Evolutionary conservation across 176 grass and related monocot genomes (phyloP).

Genomic region (Areca catechu): DNA sequence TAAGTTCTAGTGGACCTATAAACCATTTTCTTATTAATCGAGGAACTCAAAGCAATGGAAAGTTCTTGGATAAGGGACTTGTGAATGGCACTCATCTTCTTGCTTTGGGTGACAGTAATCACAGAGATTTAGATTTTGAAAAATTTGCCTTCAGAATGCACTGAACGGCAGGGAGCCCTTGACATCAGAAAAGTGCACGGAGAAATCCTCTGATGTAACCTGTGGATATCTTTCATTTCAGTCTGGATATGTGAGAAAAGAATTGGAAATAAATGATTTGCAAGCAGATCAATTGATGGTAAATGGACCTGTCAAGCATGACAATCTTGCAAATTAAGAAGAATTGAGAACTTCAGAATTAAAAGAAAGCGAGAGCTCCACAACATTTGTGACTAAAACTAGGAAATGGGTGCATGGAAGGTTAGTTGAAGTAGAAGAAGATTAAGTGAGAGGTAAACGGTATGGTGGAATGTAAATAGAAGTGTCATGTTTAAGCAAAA

Average conservation of each 20-base stretch:
- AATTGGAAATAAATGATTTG: constrained; percentile 21
- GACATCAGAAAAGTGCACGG: constrained; percentile 18
- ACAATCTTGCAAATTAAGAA: neutral
- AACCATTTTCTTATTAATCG: neutral
- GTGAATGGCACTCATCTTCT: constrained; percentile 39
- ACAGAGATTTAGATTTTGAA: constrained; percentile 28
- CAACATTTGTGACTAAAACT: constrained; percentile 14
- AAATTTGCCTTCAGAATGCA: constrained; percentile 1
- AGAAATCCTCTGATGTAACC: constrained; percentile 32
- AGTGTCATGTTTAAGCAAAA: too few relatives aligned
- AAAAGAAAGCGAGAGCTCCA: constrained; percentile 10
- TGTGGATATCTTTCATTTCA: constrained; percentile 30
- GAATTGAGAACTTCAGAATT: constrained; percentile 8
- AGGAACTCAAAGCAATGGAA: constrained; percentile 13
- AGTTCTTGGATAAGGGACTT: constrained; percentile 21
- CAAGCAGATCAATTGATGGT: constrained; percentile 8
- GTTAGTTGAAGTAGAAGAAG: constrained; percentile 35
- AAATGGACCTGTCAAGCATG: constrained; percentile 11
- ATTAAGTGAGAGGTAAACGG: neutral
- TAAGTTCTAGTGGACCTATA: constrained; percentile 12
- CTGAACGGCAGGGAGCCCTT: constrained; percentile 23
- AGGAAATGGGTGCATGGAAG: constrained; percentile 59
- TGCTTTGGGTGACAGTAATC: constrained; percentile 13
- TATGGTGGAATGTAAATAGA: too few relatives aligned
- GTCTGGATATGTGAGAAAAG: constrained; percentile 19